Conservation (phyloP, 2,329 filamentous ascomycete genomes). For the Colletotrichum destructivum region DNA sequence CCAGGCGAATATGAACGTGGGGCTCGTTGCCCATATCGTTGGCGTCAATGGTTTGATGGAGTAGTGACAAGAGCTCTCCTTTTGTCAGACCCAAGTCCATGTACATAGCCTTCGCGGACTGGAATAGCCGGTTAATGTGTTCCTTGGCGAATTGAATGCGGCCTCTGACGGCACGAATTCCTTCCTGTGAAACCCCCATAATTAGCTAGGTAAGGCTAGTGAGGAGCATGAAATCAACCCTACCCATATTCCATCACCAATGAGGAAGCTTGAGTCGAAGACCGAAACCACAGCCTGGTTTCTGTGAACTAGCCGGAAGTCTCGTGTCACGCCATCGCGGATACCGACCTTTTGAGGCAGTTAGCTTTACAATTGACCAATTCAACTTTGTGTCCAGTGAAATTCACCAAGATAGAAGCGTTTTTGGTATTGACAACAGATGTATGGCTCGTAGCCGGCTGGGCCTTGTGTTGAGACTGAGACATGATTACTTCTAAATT, state of each 20-base stretch:
- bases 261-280: conserved; percentile 49
- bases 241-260: conserved; percentile 50
- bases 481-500: conserved; percentile 14
- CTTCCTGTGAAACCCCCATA: conserved; percentile 42
- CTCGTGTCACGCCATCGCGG: conserved; percentile 46
- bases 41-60: conserved; percentile 48
- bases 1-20: conserved; percentile 49
- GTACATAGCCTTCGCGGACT: conserved; percentile 50
- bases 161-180: conserved; percentile 47
- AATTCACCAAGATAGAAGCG: conserved; percentile 43
- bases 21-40: conserved; percentile 47
- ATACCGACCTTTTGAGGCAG: conserved; percentile 45
- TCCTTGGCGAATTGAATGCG: conserved; percentile 48
- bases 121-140: conserved; percentile 49
- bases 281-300: conserved; percentile 47
- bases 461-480: conserved; percentile 14
- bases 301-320: conserved; percentile 46
- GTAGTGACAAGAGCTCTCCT: conserved; percentile 44
- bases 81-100: conserved; percentile 49
- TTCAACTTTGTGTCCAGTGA: neutral
- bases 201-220: neutral
- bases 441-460: conserved; percentile 43
- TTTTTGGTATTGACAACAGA: conserved; percentile 47
- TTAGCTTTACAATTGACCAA: neutral
- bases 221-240: neutral